These are phyloP conservation scores for Fragaria iinumae DNA, from an alignment of 306 rosid genomes.

Conservation along the genomic window DNA sequence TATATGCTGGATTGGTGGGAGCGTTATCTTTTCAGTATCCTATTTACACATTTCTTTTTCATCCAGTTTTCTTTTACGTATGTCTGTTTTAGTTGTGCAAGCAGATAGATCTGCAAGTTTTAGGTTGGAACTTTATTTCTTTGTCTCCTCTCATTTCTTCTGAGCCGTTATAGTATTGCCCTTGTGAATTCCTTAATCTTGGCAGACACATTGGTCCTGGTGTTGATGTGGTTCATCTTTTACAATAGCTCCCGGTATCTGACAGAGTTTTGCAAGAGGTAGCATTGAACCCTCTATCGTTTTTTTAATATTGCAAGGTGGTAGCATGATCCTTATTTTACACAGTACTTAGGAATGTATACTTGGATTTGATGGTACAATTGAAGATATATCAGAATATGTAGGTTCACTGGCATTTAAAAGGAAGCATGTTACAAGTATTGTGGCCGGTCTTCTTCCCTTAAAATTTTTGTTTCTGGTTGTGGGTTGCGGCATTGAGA, in stretches of 20 bases:
- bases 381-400: not conserved
- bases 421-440: not conserved
- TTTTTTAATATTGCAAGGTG: not conserved
- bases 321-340: not conserved
- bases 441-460: not conserved
- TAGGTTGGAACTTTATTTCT: not conserved
- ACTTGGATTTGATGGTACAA: not conserved
- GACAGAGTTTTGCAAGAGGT: slow-evolving; percentile 65
- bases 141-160: not conserved
- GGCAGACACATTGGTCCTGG: slow-evolving; percentile 62
- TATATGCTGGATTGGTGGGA: slow-evolving; percentile 99
- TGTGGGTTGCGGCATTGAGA: not conserved
- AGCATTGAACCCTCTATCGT: not conserved
- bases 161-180: slow-evolving; percentile 16
- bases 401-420: not conserved
- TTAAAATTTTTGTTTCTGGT: not conserved
- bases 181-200: slow-evolving; percentile 43
- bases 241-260: slow-evolving; percentile 48
- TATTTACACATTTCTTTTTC: slow-evolving; percentile 8
- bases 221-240: slow-evolving; percentile 72
- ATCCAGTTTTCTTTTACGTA: not conserved
- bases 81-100: not conserved
- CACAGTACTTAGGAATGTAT: not conserved
- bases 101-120: not conserved
- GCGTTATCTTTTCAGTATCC: slow-evolving; percentile 88